Percentiles rank a stretch among this genome's conserved stretches.
These are phyloP conservation scores for Scolecobasidium constrictum DNA, from an alignment of 2,329 filamentous ascomycete genomes.

Conservation along the genomic window DNA sequence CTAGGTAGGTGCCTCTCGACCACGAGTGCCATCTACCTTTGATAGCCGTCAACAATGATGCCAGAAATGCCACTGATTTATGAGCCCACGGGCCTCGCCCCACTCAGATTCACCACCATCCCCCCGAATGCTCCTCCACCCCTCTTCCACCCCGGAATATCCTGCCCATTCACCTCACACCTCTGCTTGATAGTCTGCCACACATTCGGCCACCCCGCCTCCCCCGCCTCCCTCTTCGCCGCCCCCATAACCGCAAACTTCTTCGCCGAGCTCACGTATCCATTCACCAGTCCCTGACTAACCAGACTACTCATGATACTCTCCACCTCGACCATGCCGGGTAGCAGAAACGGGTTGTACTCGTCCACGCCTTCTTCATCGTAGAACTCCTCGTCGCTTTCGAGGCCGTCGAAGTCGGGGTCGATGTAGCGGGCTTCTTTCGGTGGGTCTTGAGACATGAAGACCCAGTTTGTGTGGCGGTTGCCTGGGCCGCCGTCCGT, in stretches of 20 bases:
- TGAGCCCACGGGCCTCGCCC: constrained; percentile 36
- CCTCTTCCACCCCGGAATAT: constrained; percentile 67
- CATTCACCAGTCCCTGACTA: constrained; percentile 69
- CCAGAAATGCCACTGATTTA: too few species aligned
- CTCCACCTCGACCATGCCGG: constrained; percentile 59
- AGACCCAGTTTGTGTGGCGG: constrained; percentile 30
- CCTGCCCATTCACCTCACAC: constrained; percentile 32
- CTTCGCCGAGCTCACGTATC: constrained; percentile 70
- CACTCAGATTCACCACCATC: constrained; percentile 46
- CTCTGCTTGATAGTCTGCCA: constrained; percentile 4
- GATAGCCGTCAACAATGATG: too few species aligned
- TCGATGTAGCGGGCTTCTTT: constrained; percentile 29
- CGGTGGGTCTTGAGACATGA: constrained; percentile 41
- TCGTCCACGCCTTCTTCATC: constrained; percentile 16
- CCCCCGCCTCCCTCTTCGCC: constrained; percentile 43
- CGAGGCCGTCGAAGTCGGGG: constrained; percentile 32
- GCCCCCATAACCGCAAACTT: constrained; percentile 77
- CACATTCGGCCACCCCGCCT: constrained; percentile 58
- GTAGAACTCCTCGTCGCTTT: constrained; percentile 13
- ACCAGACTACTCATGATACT: constrained; percentile 65
- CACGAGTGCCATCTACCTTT: too few species aligned
- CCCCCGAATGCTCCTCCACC: constrained; percentile 27
- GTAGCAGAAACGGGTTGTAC: constrained; percentile 16
- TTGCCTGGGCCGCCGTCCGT: constrained; percentile 21
- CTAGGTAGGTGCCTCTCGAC: too few species aligned